These are phyloP conservation scores for Barbarea vulgaris DNA, from an alignment of 345 rosid species.

Conservation along the genomic window DNA sequence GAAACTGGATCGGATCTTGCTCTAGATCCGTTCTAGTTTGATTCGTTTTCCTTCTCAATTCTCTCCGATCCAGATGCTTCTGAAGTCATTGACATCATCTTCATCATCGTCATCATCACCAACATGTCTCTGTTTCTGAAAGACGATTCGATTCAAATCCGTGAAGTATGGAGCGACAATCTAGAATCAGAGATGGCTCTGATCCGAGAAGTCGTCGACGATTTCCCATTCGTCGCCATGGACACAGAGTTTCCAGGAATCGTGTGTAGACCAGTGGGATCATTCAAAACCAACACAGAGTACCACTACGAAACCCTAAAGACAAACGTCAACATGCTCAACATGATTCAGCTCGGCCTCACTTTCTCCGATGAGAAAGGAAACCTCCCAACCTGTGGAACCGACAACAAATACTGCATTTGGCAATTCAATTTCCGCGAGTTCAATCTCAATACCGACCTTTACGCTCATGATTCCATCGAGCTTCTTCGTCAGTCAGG, in stretches of 20 bases:
- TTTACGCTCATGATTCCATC: constrained; percentile 61
- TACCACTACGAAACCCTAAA: constrained; percentile 59
- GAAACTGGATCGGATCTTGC: constrained; percentile 23
- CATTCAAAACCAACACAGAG: constrained; percentile 54
- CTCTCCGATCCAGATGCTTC: constrained; percentile 4
- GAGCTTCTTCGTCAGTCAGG: constrained; percentile 65
- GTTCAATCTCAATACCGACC: constrained; percentile 57
- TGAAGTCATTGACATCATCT: not conserved
- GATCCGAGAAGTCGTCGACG: constrained; percentile 57
- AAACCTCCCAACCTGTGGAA: constrained; percentile 64
- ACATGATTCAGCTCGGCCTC: constrained; percentile 76
- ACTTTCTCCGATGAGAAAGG: constrained; percentile 70
- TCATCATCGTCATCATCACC: constrained; percentile 20
- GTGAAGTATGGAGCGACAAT: constrained; percentile 74
- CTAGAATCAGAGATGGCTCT: constrained; percentile 55
- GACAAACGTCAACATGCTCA: constrained; percentile 70
- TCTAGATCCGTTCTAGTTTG: not conserved
- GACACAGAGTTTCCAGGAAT: constrained; percentile 85
- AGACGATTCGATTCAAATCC: constrained; percentile 59
- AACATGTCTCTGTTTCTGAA: constrained; percentile 55
- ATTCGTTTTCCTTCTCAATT: not conserved
- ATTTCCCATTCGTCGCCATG: constrained; percentile 69
- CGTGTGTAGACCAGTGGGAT: constrained; percentile 57
- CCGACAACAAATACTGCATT: constrained; percentile 57
- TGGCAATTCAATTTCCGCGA: constrained; percentile 86